Conservation (phyloP, 306 rosid species). For the Lablab purpureus region DNA sequence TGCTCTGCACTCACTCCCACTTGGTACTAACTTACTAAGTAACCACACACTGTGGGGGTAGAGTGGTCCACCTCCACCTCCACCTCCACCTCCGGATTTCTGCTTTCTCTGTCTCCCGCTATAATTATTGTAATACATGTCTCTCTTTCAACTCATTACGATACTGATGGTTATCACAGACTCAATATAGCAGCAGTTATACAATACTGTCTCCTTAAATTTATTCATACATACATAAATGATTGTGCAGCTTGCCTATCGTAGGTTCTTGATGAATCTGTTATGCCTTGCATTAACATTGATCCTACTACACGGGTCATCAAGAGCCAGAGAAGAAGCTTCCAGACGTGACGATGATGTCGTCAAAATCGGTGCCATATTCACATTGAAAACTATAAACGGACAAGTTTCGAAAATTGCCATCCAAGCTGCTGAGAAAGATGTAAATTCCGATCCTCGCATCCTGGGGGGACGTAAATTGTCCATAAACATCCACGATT, state of each 20-base stretch:
- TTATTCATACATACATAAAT: not conserved
- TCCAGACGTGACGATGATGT: constrained; percentile 59
- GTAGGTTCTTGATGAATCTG: constrained; percentile 40
- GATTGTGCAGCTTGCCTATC: constrained; percentile 4
- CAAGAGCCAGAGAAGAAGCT: constrained; percentile 39
- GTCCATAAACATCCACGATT: constrained; percentile 49
- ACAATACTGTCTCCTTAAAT: not conserved
- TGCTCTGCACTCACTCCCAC: not conserved
- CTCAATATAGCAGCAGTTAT: not conserved
- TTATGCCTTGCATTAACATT: constrained; percentile 48
- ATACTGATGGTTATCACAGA: no score
- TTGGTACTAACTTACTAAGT: not conserved
- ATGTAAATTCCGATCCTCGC: constrained; percentile 73
- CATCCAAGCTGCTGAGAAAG: constrained; percentile 72
- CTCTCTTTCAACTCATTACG: not conserved
- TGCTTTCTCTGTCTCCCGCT: constrained; percentile 35
- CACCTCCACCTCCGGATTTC: not conserved
- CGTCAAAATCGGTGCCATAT: constrained; percentile 74
- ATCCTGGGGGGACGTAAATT: constrained; percentile 68
- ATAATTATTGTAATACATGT: not conserved
- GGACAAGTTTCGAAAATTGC: constrained; percentile 76
- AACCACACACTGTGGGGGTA: not conserved
- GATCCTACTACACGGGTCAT: constrained; percentile 44
- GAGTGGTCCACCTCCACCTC: not conserved
- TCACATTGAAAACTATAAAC: constrained; percentile 63